These are phyloP conservation scores for Phytophthora nicotianae DNA, from an alignment of 352 stramenopile species.

Conservation along the genomic window DNA sequence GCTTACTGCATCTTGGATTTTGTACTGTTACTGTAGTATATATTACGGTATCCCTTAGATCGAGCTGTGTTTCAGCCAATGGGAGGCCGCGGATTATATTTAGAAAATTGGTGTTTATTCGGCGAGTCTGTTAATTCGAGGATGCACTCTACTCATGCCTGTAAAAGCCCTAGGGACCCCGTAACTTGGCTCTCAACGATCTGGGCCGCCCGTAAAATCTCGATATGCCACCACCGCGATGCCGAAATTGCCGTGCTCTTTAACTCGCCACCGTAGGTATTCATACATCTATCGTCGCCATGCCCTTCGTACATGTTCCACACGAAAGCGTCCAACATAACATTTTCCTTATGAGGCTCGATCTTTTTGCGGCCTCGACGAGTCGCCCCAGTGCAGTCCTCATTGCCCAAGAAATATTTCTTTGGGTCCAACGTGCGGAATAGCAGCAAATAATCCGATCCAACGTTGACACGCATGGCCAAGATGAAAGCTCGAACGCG, in stretches of 20 bases:
- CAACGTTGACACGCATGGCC: conserved; percentile 35
- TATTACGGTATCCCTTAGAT: too few relatives aligned
- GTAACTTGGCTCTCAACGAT: too few relatives aligned
- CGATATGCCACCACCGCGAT: neutral
- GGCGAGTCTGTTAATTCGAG: too few relatives aligned
- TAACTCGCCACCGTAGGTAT: neutral
- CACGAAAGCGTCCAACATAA: neutral
- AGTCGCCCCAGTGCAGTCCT: neutral
- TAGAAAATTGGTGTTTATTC: too few relatives aligned
- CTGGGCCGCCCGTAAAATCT: too few relatives aligned
- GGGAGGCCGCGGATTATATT: too few relatives aligned
- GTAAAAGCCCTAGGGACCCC: too few relatives aligned
- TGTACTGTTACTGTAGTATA: too few relatives aligned
- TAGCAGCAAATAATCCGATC: neutral
- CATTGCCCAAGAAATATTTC: conserved; percentile 9
- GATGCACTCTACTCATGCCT: too few relatives aligned
- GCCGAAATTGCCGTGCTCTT: neutral
- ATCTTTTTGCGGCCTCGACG: neutral
- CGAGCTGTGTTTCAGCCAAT: too few relatives aligned
- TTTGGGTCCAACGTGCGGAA: neutral
- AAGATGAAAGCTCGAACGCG: conserved; percentile 55
- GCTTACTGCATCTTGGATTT: too few relatives aligned
- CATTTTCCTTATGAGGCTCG: neutral
- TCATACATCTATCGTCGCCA: neutral
- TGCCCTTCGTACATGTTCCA: neutral